Base-by-base conservation (phyloP, 805 yeast genomes). In the Cyberlindnera xylosilytica region DNA sequence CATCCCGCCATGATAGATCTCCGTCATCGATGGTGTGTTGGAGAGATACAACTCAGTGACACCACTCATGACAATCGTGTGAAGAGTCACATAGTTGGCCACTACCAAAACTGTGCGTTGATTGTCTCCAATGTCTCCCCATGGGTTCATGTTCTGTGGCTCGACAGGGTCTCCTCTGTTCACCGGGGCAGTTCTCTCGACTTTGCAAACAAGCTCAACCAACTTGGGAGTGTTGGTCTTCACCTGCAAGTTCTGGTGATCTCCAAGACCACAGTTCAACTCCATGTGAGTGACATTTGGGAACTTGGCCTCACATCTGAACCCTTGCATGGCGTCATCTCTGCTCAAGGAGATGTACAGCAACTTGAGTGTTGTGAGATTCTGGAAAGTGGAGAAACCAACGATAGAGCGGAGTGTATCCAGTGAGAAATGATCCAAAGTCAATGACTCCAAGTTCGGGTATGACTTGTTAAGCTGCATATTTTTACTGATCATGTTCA, bases 1-100 rank as follows among this genome's bases (percentile, higher is more conserved):
- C 10, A 15, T n/a, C 3, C 50, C 50, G n/a, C 50, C 50, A 31
- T 46, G 50, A 15, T 20, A 19, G n/a, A 46, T 34, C 8, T 42
- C 41, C 1, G n/a, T 9, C 13, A 46, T 11, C 2, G 17, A 11
- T 11, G 50, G 46, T 5, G 41, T 29, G 6, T 46, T 28, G 5
- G 16, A 4, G 8, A 45, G 29, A 4, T 20, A 23, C 11, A 45
- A 8, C n/a, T 37, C 44, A 3, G 33, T 39, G 3, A 37, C 28
- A 11, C 46, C 44, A 31, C 38, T 36, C 11, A 46, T 10, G 18
- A 39, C 35, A 2, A 46, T 17, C 1, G 42, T 39, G 3, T 17
- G n/a, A 12, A 46, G 42, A 6, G 4, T 10, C 3, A 24, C 19
- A 20, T 20, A 40, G 13, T 34, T 23, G 4, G 20, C 15, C 5